These are phyloP conservation scores for Pichia sp. DNA, from an alignment of 1,139 yeast species.

Conservation along the genomic window DNA sequence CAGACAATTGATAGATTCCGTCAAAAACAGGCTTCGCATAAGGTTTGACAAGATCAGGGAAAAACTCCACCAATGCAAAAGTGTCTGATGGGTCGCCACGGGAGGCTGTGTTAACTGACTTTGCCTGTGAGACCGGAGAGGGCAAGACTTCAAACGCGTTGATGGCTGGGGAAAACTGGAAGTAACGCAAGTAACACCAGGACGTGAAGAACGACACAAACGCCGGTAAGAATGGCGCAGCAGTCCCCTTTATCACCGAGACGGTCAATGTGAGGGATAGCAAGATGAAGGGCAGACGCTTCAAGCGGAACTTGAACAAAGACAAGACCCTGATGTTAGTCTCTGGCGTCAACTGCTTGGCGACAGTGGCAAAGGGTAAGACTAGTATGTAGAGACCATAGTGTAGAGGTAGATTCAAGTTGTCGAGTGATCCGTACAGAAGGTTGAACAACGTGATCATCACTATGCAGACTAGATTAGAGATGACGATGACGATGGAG, in stretches of 20 bases:
- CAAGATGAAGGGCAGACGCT: slow-evolving; percentile 66
- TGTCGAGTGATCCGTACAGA: slow-evolving; percentile 37
- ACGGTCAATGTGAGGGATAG: slow-evolving; percentile 43
- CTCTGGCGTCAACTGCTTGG: slow-evolving; percentile 86
- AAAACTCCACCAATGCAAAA: slow-evolving; percentile 76
- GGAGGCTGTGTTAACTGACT: slow-evolving; percentile 14
- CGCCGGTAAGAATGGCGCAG: slow-evolving; percentile 58
- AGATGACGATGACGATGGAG: slow-evolving; percentile 50
- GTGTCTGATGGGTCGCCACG: slow-evolving; percentile 90
- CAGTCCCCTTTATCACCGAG: slow-evolving; percentile 39
- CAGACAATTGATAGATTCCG: slow-evolving; percentile 49
- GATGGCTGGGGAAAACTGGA: slow-evolving; percentile 42
- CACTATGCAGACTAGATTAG: slow-evolving; percentile 51
- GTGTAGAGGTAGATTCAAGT: slow-evolving; percentile 28
- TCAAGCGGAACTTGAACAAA: slow-evolving; percentile 64
- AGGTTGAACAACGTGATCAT: slow-evolving; percentile 33
- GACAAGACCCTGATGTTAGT: slow-evolving; percentile 69
- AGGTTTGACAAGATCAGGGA: slow-evolving; percentile 58
- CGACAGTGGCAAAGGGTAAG: slow-evolving; percentile 75
- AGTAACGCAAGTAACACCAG: slow-evolving; percentile 75
- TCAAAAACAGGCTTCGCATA: slow-evolving; percentile 52
- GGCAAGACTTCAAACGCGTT: slow-evolving; percentile 26
- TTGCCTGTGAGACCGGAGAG: slow-evolving; percentile 15
- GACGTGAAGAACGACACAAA: slow-evolving; percentile 64
- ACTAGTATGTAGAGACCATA: slow-evolving; percentile 71